Evolutionary conservation across 257 asterid genomes (phyloP).

Genomic region (Solanum clarkiae): DNA sequence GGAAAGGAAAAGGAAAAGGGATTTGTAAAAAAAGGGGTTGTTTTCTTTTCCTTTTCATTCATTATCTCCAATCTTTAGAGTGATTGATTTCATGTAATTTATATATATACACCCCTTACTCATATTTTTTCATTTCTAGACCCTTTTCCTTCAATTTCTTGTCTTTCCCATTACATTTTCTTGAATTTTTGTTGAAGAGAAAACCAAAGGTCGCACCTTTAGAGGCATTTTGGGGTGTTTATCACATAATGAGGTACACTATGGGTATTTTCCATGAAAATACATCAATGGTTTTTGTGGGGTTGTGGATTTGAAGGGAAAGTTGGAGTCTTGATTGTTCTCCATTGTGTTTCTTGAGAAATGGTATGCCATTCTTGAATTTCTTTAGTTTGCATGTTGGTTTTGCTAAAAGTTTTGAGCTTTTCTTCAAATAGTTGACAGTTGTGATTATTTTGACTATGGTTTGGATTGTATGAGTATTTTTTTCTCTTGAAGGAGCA

Average conservation of each 20-base stretch:
- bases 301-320: slow-evolving; percentile 9
- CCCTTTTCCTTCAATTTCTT: background rate
- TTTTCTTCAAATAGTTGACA: background rate
- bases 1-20: background rate
- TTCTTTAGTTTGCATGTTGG: background rate
- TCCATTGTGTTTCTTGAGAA: slow-evolving; percentile 1
- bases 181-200: background rate
- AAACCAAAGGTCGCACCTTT: background rate
- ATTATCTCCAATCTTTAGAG: background rate
- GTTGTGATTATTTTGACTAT: background rate
- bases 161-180: background rate
- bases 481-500: background rate
- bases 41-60: slow-evolving; percentile 5
- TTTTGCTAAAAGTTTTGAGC: background rate
- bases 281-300: background rate
- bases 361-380: slow-evolving; percentile 12
- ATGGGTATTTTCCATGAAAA: background rate
- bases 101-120: background rate
- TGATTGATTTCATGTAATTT: background rate
- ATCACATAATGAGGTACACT: background rate
- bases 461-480: background rate
- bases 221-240: background rate
- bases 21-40: slow-evolving; percentile 6
- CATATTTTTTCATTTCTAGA: background rate
- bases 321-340: slow-evolving; percentile 6